A percentile compares a stretch with the other conserved stretches of the same genome.
Conservation (phyloP, 352 stramenopile species). For the Globisporangium camurandrum region DNA sequence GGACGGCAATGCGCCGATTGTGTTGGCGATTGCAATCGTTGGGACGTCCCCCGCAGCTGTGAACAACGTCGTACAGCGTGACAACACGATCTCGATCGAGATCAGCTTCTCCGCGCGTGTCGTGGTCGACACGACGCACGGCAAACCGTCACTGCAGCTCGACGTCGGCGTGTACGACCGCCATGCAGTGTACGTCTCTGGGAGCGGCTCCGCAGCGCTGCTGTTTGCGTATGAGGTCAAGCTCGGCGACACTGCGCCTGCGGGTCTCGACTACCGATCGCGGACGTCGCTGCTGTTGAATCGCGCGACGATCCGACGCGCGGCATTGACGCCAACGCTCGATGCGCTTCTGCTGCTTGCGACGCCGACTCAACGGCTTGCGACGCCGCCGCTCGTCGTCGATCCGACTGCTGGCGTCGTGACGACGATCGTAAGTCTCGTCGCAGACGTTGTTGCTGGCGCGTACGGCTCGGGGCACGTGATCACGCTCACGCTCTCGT, state of each 20-base stretch:
- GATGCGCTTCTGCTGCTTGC: slow-evolving; percentile 53
- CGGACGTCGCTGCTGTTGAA: slow-evolving; percentile 46
- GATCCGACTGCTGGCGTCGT: slow-evolving; percentile 30
- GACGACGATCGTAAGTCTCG: slow-evolving; percentile 37
- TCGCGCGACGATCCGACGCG: slow-evolving; percentile 46
- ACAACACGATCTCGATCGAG: slow-evolving; percentile 36
- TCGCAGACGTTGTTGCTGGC: slow-evolving; percentile 34
- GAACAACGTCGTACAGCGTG: slow-evolving; percentile 31
- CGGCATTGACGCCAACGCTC: slow-evolving; percentile 35
- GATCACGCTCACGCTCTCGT: slow-evolving; percentile 56
- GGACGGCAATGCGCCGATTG: slow-evolving; percentile 39
- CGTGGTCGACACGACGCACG: slow-evolving; percentile 43
- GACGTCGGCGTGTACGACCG: slow-evolving; percentile 53
- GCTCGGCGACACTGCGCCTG: slow-evolving; percentile 40
- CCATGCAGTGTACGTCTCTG: slow-evolving; percentile 50
- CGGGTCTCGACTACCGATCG: slow-evolving; percentile 49
- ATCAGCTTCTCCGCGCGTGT: slow-evolving; percentile 63
- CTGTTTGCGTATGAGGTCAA: slow-evolving; percentile 60
- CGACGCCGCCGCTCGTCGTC: slow-evolving; percentile 39
- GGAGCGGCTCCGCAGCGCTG: slow-evolving; percentile 36
- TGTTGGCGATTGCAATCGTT: slow-evolving; percentile 30
- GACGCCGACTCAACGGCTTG: slow-evolving; percentile 23
- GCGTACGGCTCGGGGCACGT: slow-evolving; percentile 70
- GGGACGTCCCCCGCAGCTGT: too few species aligned
- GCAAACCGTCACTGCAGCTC: slow-evolving; percentile 46